Conservation (phyloP, 495 filamentous ascomycete species). For the Penicillium coffeae region DNA sequence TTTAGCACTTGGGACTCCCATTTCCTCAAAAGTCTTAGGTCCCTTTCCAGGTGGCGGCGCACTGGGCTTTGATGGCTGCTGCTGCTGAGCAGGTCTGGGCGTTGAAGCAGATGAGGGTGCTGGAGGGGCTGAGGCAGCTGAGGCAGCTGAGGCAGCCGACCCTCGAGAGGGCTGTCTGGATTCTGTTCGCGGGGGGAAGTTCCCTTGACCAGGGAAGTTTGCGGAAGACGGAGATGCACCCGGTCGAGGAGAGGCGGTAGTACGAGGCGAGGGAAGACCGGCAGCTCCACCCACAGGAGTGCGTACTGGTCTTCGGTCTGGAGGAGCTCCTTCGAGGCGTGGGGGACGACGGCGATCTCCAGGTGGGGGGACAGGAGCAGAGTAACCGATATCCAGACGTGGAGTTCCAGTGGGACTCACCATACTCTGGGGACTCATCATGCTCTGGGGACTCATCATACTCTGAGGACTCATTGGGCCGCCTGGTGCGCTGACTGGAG, state of each 20-base stretch:
- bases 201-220: constrained; percentile 16
- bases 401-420: constrained; percentile 31
- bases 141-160: constrained; percentile 28
- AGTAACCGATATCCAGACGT: constrained; percentile 51
- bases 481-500: constrained; percentile 24
- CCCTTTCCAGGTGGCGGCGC: constrained; percentile 64
- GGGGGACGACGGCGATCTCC: constrained; percentile 34
- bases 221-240: constrained; percentile 28
- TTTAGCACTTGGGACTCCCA: constrained; percentile 83
- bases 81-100: constrained; percentile 20
- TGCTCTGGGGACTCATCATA: constrained; percentile 23
- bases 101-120: constrained; percentile 26
- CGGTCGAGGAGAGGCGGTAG: constrained; percentile 28
- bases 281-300: constrained; percentile 25
- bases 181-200: constrained; percentile 32
- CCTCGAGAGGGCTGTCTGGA: constrained; percentile 31
- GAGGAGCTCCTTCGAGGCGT: constrained; percentile 29
- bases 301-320: constrained; percentile 33
- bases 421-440: constrained; percentile 27
- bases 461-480: constrained; percentile 29
- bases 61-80: constrained; percentile 23
- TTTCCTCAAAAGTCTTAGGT: constrained; percentile 95
- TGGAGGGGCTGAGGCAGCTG: constrained; percentile 21
- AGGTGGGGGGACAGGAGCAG: constrained; percentile 46
- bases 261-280: constrained; percentile 22